Base-by-base conservation (phyloP, 2,329 filamentous ascomycete genomes). In the Fusarium incarnatum region DNA sequence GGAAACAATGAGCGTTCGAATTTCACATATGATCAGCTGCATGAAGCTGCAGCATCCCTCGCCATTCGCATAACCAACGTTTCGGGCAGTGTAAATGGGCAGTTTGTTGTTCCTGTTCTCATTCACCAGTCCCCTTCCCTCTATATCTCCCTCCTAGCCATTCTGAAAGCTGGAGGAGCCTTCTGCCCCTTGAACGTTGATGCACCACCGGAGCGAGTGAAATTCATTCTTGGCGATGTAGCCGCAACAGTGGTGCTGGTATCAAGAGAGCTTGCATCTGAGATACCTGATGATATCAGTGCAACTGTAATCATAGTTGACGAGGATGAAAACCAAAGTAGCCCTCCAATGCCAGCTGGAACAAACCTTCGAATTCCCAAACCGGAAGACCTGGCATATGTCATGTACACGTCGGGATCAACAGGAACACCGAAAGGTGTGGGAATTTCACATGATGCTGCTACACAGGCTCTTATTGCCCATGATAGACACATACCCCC, bases 371-470 rank as follows among this genome's bases (percentile, higher is more conserved):
- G 73, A 60, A 50, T 48, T 23, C 67, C 75, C n/a, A 53, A 42
- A 2, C 74, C 80, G 1, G 74, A 81, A 2, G 81, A 86, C 64
- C 78, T 94, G 25, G 94, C 94, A 25, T 98, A 98, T 82, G 88
- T 97, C 63, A 94, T 97, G 89, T 98, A 97, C 78, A 97, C 94
- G 1, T 97, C 93, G 47, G 94, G 94, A 5, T 97, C 93, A 8
- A 97, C 94, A 1, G 94, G 94, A 15, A 89, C 90, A 7, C 94
- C 94, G 0, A 98, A 98, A 82, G 94, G 94, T 1, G 94, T 98
- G 25, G 87, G 88, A 4, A 85, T 98, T 30, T 94, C 93, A 30
- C 94, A 98, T 80, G 81, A 84, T 28, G 92, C 94, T 18, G 94
- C 87, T 10, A 92, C 92, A 0, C 94, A 97, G 78, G 93, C 92